Percentiles rank a stretch among this genome's conserved stretches.
phyloP scores from a whole-genome alignment of 257 asterid genomes.

The Gentiana macrophylla region DNA sequence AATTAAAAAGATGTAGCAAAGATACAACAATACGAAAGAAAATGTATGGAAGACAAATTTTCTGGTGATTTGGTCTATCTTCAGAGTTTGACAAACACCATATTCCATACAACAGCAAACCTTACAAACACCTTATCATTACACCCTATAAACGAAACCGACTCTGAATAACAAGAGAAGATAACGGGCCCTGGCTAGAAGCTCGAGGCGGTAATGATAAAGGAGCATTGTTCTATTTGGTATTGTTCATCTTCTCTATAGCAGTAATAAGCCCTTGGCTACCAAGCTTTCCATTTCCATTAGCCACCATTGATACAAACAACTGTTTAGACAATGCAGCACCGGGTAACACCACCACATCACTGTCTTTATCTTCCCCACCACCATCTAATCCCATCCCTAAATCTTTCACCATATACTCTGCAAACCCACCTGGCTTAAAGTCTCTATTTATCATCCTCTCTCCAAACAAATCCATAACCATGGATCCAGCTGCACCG shows the following conservation, averaged over 20 bases:
- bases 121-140: too few species aligned
- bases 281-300: constrained; percentile 74
- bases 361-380: constrained; percentile 30
- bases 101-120: too few species aligned
- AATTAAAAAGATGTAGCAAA: too few species aligned
- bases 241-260: constrained; percentile 53
- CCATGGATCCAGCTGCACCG: constrained; percentile 86
- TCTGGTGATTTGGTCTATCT: too few species aligned
- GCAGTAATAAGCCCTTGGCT: constrained; percentile 65
- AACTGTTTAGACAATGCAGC: constrained; percentile 72
- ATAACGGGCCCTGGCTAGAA: too few species aligned
- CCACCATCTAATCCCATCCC: constrained; percentile 66
- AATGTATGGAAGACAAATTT: too few species aligned
- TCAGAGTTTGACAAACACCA: too few species aligned
- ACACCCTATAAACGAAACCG: too few species aligned
- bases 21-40: too few species aligned
- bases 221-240: too few species aligned
- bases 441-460: constrained; percentile 74
- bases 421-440: constrained; percentile 67
- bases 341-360: constrained; percentile 65
- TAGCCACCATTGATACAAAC: constrained; percentile 77
- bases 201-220: too few species aligned
- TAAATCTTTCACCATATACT: constrained; percentile 89
- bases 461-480: constrained; percentile 71
- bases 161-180: too few species aligned